These are phyloP conservation scores for Toxicodendron radicans DNA, from an alignment of 345 rosid species.

Conservation along the genomic window DNA sequence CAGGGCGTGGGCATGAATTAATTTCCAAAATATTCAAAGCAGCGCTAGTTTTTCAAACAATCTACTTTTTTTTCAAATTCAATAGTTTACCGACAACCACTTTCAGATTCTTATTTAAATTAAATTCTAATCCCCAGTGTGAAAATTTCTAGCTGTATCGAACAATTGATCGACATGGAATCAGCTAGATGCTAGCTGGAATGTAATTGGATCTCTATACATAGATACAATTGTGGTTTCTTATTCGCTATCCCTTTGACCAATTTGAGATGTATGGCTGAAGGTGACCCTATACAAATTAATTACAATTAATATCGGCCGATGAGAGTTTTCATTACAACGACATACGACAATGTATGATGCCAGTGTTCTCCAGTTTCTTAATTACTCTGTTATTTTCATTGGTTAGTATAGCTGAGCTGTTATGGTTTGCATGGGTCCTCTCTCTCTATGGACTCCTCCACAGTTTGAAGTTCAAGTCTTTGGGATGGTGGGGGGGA, in stretches of 20 bases:
- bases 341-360: background rate
- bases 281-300: background rate
- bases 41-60: no score
- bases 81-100: no score
- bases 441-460: background rate
- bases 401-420: no score
- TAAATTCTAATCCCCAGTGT: no score
- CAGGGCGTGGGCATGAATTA: no score
- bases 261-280: background rate
- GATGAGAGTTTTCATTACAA: background rate
- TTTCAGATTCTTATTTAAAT: no score
- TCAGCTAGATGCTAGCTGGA: no score
- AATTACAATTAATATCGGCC: background rate
- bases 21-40: no score
- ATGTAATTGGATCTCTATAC: background rate
- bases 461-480: background rate
- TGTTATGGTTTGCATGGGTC: conserved; percentile 1
- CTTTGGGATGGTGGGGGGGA: no score
- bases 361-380: background rate
- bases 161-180: no score
- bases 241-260: background rate
- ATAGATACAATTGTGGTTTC: background rate
- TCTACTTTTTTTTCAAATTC: no score
- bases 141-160: no score
- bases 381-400: background rate